Conservation (phyloP, 768 basidiomycete genomes). For the Boletus coccyginus region DNA sequence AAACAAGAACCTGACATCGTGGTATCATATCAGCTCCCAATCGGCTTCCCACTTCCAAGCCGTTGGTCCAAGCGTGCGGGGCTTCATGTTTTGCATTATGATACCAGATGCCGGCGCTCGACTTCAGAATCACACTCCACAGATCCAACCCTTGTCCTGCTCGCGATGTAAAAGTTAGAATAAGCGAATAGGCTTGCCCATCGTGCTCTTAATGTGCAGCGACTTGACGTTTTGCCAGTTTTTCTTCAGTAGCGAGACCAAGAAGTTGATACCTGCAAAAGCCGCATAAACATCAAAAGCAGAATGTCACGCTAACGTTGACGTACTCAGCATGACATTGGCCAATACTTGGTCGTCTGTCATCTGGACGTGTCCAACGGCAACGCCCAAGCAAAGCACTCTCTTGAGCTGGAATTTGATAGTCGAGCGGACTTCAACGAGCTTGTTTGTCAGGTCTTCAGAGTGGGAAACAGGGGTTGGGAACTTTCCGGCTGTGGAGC, state of each 20-base stretch:
- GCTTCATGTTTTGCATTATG: conserved; percentile 92
- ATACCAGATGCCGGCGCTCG: conserved; percentile 27
- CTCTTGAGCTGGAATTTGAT: conserved; percentile 99
- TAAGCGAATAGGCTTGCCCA: conserved; percentile 97
- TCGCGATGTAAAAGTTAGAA: conserved; percentile 51
- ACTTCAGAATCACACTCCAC: conserved; percentile 15
- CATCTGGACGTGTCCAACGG: conserved; percentile 98
- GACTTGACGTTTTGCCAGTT: conserved; percentile 99
- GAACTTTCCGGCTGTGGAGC: conserved; percentile 88
- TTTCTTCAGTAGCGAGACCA: conserved; percentile 99
- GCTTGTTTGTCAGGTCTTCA: conserved; percentile 88
- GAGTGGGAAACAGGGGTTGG: conserved; percentile 92
- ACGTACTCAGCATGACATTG: conserved; percentile 95
- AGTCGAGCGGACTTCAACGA: conserved; percentile 94
- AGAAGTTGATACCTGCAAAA: conserved; percentile 91
- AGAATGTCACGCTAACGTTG: not conserved
- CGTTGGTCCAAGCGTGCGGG: conserved; percentile 99
- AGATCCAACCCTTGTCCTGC: conserved; percentile 6
- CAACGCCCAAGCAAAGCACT: conserved; percentile 98
- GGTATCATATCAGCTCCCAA: conserved; percentile 80
- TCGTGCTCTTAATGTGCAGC: conserved; percentile 97
- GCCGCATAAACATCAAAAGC: conserved; percentile 5
- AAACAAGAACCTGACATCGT: conserved; percentile 23
- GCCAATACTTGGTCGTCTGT: conserved; percentile 93
- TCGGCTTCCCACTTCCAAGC: conserved; percentile 66